Evolutionary conservation across 257 asterid species (phyloP).

Genomic region (Nicotiana otophora): DNA sequence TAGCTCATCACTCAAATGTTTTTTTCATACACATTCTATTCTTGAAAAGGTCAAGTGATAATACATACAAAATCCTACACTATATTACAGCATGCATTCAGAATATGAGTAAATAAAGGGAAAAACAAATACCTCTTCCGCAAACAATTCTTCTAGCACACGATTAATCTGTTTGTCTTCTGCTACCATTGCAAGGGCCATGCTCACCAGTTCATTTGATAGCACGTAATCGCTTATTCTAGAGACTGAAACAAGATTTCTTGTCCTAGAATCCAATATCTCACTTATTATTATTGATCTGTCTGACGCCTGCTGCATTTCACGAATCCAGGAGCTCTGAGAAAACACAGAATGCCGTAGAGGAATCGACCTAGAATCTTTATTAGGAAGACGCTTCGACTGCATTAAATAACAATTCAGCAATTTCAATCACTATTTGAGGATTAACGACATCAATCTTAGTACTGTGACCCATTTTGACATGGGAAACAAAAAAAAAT

Average conservation of each 20-base stretch:
- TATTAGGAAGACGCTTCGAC: slow-evolving; percentile 87
- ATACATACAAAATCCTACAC: neutral
- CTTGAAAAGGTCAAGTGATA: neutral
- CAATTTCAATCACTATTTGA: slow-evolving; percentile 7
- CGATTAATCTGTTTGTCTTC: slow-evolving; percentile 97
- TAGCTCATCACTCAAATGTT: neutral
- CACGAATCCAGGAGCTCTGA: slow-evolving; percentile 93
- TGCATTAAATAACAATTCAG: slow-evolving; percentile 35
- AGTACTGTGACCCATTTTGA: neutral
- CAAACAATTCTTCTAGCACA: slow-evolving; percentile 88
- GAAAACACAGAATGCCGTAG: slow-evolving; percentile 70
- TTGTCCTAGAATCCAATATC: slow-evolving; percentile 92
- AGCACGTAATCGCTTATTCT: slow-evolving; percentile 91
- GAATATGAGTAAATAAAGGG: neutral
- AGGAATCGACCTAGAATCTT: slow-evolving; percentile 56
- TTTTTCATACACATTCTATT: neutral
- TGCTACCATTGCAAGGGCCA: slow-evolving; percentile 99
- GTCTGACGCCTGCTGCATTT: slow-evolving; percentile 97
- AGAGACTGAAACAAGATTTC: slow-evolving; percentile 92
- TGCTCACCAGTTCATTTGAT: slow-evolving; percentile 95
- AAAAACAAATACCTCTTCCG: slow-evolving; percentile 63
- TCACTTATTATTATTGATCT: slow-evolving; percentile 92
- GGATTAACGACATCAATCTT: neutral
- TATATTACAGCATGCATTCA: neutral
- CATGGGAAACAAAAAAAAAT: neutral